Conservation (phyloP, 441 rosid species). For the Jatropha podagrica region DNA sequence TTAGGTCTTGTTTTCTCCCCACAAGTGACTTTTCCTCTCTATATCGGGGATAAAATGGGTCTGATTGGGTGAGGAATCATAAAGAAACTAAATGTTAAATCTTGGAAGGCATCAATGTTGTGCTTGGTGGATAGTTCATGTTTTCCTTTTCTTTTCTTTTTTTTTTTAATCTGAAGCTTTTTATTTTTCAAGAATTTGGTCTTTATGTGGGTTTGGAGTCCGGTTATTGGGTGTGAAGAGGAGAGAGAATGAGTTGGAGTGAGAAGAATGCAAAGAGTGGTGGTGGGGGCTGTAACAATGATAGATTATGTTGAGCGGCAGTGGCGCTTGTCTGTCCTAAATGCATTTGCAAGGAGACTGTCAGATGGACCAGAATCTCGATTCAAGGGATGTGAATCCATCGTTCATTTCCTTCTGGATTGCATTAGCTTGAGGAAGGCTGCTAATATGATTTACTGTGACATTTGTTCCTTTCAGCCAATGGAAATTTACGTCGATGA, state of each 20-base stretch:
- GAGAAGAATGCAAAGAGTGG: background rate
- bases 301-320: constrained; percentile 22
- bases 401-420: constrained; percentile 65
- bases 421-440: constrained; percentile 56
- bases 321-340: constrained; percentile 28
- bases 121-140: background rate
- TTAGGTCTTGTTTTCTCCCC: constrained; percentile 29
- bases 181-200: too few species aligned
- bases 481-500: constrained; percentile 99
- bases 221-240: constrained; percentile 10
- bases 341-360: constrained; percentile 47
- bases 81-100: constrained; percentile 5
- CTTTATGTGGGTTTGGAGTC: constrained; percentile 6
- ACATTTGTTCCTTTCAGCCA: constrained; percentile 85
- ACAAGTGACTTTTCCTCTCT: constrained; percentile 22
- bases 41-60: constrained; percentile 14
- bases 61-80: constrained; percentile 18
- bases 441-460: constrained; percentile 74
- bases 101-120: constrained; percentile 12
- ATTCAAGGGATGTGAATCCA: constrained; percentile 48
- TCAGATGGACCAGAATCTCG: constrained; percentile 51
- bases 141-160: constrained; percentile 1
- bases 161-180: background rate
- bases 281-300: constrained; percentile 12
- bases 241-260: background rate